Evolutionary conservation across 768 basidiomycete species (phyloP), one percentile per base, ranked within the genome.

Genomic region (Leucosporidium creatinivorum): DNA sequence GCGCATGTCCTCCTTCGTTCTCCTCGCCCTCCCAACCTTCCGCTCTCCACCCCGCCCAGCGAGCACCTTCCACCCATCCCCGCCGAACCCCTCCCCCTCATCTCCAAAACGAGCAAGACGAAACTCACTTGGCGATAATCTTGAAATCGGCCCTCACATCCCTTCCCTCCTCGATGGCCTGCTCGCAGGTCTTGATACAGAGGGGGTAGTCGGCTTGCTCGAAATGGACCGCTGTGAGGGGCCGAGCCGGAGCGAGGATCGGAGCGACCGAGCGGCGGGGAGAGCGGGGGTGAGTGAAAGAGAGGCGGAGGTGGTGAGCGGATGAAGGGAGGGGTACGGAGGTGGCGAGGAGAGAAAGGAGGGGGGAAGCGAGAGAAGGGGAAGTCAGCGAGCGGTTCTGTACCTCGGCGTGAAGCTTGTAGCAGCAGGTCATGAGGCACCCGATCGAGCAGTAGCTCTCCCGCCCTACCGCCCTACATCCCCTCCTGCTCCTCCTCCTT

Each of bases 81-180:
- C 49, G 49, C 49, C 49, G 49, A 50, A 15, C 49, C 49, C 49
- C 49, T 5, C 19, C 49, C 17, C 49, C 49, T n/a, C 49, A 5
- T 6, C 49, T 50, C 49, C 49, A 50, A 18, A 50, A 5, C 5
- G 49, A 50, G 49, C 49, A 17, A 18, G n/a, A 50, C 5, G n/a
- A 50, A n/a, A 57, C 77, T 36, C 61, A 79, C 78, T 98, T 98
- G 39, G 94, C 94, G 67, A 96, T 81, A 67, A 96, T 83, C 80
- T 96, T 98, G 84, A 86, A 98, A 80, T 99, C 94, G 7, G 89
- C 89, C 59, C 92, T 87, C 51, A 93, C 76, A 84, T 93, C 76
- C 59, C 93, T 87, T 39, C 92, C 96, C 76, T 97, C 90, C 18
- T 98, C 96, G 54, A 91, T 88, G n/a, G 96, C 94, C 79, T 91